phyloP scores from a whole-genome alignment of 768 basidiomycete species.

The Boletus sp. region DNA sequence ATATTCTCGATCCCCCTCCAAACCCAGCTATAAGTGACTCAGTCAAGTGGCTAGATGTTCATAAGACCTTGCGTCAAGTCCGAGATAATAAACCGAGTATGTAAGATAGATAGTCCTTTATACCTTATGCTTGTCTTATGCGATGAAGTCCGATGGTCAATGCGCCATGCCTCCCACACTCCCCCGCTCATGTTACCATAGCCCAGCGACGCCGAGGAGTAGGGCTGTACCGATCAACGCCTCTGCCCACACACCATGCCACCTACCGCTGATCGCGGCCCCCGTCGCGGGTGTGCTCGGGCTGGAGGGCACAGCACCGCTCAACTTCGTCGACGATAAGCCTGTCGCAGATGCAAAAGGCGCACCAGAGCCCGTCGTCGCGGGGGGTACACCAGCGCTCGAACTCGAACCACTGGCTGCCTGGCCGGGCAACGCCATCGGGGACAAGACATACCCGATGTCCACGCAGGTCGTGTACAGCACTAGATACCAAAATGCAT shows the following conservation, averaged over 20 bases:
- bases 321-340: background rate
- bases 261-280: background rate
- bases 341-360: background rate
- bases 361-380: background rate
- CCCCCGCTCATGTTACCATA: conserved; percentile 9
- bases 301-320: background rate
- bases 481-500: conserved; percentile 4
- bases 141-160: background rate
- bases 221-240: conserved; percentile 2
- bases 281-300: background rate
- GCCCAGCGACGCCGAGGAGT: conserved; percentile 4
- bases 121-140: background rate
- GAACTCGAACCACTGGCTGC: conserved; percentile 15
- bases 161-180: background rate
- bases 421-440: conserved; percentile 29
- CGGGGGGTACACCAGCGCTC: background rate
- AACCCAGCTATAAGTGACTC: background rate
- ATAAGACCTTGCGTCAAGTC: background rate
- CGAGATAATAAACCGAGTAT: conserved; percentile 3
- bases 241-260: background rate
- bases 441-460: conserved; percentile 23
- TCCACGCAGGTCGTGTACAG: conserved; percentile 27
- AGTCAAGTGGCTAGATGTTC: background rate
- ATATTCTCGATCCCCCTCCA: background rate
- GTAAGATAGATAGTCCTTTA: conserved; percentile 11